Percentiles rank a stretch among this genome's conserved stretches.
Evolutionary conservation across 306 rosid species (phyloP).

Genomic region (Castanea mollissima): DNA sequence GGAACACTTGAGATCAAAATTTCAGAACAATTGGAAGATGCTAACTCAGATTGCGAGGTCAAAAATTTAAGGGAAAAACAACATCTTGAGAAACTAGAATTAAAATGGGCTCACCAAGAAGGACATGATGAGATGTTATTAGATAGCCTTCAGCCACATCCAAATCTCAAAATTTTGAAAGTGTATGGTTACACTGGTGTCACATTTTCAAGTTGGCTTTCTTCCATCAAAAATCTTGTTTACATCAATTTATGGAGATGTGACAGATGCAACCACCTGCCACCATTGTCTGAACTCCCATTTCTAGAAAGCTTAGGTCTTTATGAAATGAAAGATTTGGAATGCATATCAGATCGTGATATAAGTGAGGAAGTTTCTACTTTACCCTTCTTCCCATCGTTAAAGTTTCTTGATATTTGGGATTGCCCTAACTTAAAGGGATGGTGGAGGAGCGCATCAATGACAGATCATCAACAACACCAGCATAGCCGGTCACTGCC

Average conservation of each 20-base stretch:
- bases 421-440: slow-evolving; percentile 4
- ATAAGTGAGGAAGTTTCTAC: neutral
- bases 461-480: neutral
- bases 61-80: slow-evolving; percentile 7
- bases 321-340: rapidly evolving
- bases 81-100: slow-evolving; percentile 16
- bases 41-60: neutral
- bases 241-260: rapidly evolving
- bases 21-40: neutral
- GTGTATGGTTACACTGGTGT: slow-evolving; percentile 13
- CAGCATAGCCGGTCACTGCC: neutral
- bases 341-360: neutral
- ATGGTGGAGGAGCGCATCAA: slow-evolving; percentile 13
- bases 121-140: slow-evolving; percentile 18
- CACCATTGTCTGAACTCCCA: neutral
- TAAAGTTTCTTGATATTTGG: rapidly evolving
- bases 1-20: slow-evolving; percentile 6
- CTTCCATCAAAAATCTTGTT: neutral
- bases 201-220: slow-evolving; percentile 11
- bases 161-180: slow-evolving; percentile 12
- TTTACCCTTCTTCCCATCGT: neutral
- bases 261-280: neutral
- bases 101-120: slow-evolving; percentile 5
- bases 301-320: rapidly evolving
- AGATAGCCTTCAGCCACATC: slow-evolving; percentile 27